phyloP scores from a whole-genome alignment of 2,329 filamentous ascomycete species.

The Bretziella fagacearum region DNA sequence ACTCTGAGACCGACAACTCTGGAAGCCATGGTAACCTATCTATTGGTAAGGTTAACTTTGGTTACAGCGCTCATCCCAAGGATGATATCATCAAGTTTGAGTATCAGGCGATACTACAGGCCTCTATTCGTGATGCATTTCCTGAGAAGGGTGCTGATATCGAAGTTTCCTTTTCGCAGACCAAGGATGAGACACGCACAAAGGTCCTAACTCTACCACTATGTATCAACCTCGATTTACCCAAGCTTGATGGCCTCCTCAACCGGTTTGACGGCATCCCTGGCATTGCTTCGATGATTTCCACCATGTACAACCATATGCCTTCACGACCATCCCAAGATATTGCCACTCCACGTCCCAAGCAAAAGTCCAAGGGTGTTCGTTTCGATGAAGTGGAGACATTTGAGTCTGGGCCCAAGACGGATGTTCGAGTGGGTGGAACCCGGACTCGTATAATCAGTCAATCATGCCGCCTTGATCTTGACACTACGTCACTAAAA shows the following conservation, averaged over 20 bases:
- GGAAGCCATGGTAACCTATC: constrained; percentile 12
- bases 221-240: constrained; percentile 58
- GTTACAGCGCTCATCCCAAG: constrained; percentile 29
- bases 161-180: constrained; percentile 34
- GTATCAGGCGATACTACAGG: constrained; percentile 36
- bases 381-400: constrained; percentile 38
- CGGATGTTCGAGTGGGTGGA: constrained; percentile 62
- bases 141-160: constrained; percentile 41
- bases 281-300: constrained; percentile 62
- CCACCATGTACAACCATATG: constrained; percentile 16
- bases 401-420: constrained; percentile 37
- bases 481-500: constrained; percentile 71
- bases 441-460: constrained; percentile 61
- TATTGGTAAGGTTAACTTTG: constrained; percentile 34
- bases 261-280: constrained; percentile 82
- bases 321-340: neutral
- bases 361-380: constrained; percentile 33
- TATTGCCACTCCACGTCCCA: constrained; percentile 24
- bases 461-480: constrained; percentile 52
- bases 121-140: constrained; percentile 42
- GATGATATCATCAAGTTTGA: constrained; percentile 48
- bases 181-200: constrained; percentile 30
- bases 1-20: constrained; percentile 14
- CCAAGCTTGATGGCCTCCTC: constrained; percentile 69
- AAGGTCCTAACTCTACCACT: constrained; percentile 63